Percentiles rank a stretch among this genome's conserved stretches.
Evolutionary conservation across 2,329 filamentous ascomycete species (phyloP).

Genomic region (Dactylellina cionopaga): DNA sequence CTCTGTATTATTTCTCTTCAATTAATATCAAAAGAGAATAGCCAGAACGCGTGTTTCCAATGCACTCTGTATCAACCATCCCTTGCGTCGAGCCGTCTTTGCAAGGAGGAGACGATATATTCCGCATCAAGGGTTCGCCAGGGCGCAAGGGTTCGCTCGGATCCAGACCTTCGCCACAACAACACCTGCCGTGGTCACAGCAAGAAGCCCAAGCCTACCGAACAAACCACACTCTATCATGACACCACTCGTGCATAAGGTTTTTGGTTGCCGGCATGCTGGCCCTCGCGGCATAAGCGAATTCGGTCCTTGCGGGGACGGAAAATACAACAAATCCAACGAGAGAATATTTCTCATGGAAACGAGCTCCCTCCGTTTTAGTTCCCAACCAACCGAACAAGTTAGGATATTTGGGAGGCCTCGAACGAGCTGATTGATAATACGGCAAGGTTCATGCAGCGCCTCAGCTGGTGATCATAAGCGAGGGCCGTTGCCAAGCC

Average conservation of each 20-base stretch:
- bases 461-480: slow-evolving; percentile 1
- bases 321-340: slow-evolving; percentile 4
- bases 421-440: too few relatives aligned
- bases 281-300: slow-evolving; percentile 38
- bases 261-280: slow-evolving; percentile 34
- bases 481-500: slow-evolving; percentile 31
- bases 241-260: slow-evolving; percentile 46
- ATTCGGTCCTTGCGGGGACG: slow-evolving; percentile 27
- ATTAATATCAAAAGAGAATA: too few relatives aligned
- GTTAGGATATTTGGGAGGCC: too few relatives aligned
- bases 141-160: slow-evolving; percentile 3
- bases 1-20: too few relatives aligned
- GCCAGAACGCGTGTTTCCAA: too few relatives aligned
- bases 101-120: not conserved
- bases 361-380: slow-evolving; percentile 1
- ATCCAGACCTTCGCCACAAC: slow-evolving; percentile 29
- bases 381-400: too few relatives aligned
- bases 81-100: not conserved
- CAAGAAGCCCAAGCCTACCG: not conserved
- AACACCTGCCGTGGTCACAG: slow-evolving; percentile 29
- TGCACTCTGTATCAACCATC: not conserved
- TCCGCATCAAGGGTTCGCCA: too few relatives aligned
- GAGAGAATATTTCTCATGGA: not conserved
- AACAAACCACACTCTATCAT: slow-evolving; percentile 20
- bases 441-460: not conserved